Percentiles rank a stretch among this genome's conserved stretches.
Evolutionary conservation across 2,329 filamentous ascomycete genomes (phyloP).

Genomic region (Myriosclerotinia scirpicola): DNA sequence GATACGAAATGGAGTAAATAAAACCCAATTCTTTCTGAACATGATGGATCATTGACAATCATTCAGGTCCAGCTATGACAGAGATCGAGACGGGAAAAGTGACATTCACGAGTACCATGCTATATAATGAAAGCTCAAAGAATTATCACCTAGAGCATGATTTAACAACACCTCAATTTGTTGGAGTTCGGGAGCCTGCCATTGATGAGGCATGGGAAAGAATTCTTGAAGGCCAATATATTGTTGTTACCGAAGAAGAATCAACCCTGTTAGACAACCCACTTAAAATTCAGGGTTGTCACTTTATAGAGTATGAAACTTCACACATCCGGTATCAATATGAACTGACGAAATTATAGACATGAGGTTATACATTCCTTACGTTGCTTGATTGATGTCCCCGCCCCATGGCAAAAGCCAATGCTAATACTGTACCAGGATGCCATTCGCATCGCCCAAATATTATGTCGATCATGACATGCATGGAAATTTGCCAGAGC

Average conservation of each 20-base stretch:
- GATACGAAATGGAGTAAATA: neutral
- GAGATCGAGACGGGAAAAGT: slow-evolving; percentile 26
- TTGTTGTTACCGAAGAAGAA: slow-evolving; percentile 26
- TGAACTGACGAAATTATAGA: slow-evolving; percentile 11
- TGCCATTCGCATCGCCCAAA: slow-evolving; percentile 24
- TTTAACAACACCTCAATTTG: slow-evolving; percentile 25
- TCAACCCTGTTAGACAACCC: slow-evolving; percentile 25
- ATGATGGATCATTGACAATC: neutral
- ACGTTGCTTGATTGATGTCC: slow-evolving; percentile 25
- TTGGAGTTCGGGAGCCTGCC: slow-evolving; percentile 27
- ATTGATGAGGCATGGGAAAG: slow-evolving; percentile 31
- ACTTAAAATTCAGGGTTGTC: slow-evolving; percentile 22
- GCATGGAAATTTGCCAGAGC: slow-evolving; percentile 19
- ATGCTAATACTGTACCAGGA: slow-evolving; percentile 17
- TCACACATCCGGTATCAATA: neutral
- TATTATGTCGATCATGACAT: slow-evolving; percentile 27
- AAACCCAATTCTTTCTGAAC: neutral
- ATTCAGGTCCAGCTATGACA: slow-evolving; percentile 18
- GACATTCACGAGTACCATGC: slow-evolving; percentile 31
- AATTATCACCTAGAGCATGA: slow-evolving; percentile 28
- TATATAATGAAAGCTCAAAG: slow-evolving; percentile 28
- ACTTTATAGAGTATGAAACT: slow-evolving; percentile 27
- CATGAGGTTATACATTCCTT: slow-evolving; percentile 33
- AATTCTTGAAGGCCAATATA: slow-evolving; percentile 30
- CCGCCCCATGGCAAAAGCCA: too few species aligned